Evolutionary conservation across 2,329 filamentous ascomycete genomes (phyloP), one percentile per base, ranked within the genome.

Genomic region (Fonsecaea monophora): DNA sequence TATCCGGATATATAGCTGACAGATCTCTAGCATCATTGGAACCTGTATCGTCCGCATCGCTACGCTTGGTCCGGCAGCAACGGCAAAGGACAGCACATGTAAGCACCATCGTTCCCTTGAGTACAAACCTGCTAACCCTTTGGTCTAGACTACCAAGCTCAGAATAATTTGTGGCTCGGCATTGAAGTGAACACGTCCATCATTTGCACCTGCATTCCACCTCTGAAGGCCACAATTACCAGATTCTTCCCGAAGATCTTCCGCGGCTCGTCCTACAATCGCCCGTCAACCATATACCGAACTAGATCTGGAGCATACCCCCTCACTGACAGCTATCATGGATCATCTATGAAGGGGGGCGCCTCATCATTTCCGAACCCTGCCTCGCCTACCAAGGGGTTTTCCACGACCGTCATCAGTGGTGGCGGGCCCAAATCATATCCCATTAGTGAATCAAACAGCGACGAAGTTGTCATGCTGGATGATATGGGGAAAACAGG

Each of bases 161-260:
- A 61, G 35, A 61, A 61, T 37, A 61, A 61, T 48, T 32, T 61
- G 13, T 61, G 59, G 59, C 59, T 61, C 18, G 59, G 59, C 7
- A 38, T 61, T 34, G 59, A 61, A 40, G 59, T 61, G 45, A 61
- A 61, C 48, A 61, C 59, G 4, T 61, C 59, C 34, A 61, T 61
- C 48, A 61, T 61, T 38, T 53, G 45, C 59, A 53, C 48, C 37
- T 61, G 59, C 45, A 61, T 61, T 25, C 59, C 59, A 6, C 59
- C 59, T 4, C 32, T 61, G 32, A 61, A 61, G 25, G 59, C 59
- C 12, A 61, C 59, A 12, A 53, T 61, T 42, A 53, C 21, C 7
- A 61, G 35, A 54, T 61, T 61, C 34, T 61, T 61, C 34, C 59
- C 59, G 3, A 48, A 35, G 30, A 25, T 61, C 10, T 61, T 53